Evolutionary conservation across 768 basidiomycete genomes (phyloP).

Genomic region (Amyloporia xantha): DNA sequence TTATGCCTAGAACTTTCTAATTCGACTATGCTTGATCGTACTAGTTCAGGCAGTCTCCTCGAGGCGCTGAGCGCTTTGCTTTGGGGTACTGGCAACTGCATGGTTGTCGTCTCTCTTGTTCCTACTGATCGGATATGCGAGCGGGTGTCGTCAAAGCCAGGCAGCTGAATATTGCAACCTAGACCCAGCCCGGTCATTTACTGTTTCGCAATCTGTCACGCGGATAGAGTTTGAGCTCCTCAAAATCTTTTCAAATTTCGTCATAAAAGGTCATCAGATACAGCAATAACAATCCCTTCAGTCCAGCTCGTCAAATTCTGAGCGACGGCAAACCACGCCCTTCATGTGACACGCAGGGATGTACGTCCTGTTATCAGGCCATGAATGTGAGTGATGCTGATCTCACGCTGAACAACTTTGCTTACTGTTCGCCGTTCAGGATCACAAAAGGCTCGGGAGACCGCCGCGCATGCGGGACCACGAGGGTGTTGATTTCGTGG

Average conservation of each 20-base stretch:
- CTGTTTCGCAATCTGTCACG: too few species aligned
- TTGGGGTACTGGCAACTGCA: too few species aligned
- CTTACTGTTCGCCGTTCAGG: background rate
- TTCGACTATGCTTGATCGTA: background rate
- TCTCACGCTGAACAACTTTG: background rate
- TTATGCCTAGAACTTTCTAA: background rate
- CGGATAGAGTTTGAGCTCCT: background rate
- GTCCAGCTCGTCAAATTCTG: background rate
- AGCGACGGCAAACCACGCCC: background rate
- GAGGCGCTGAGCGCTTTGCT: too few species aligned
- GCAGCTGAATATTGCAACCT: background rate
- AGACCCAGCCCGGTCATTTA: too few species aligned
- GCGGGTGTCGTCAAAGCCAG: background rate
- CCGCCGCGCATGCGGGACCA: background rate
- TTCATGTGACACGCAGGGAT: background rate
- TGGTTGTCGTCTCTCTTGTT: too few species aligned
- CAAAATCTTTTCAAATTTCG: background rate
- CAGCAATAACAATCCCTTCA: background rate
- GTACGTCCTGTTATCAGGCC: background rate
- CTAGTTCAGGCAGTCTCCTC: too few species aligned
- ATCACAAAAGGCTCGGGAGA: background rate
- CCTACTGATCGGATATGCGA: background rate
- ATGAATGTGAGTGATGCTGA: background rate
- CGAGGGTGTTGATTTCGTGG: background rate
- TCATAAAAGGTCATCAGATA: background rate